A percentile compares a stretch with the other conserved stretches of the same genome.
Evolutionary conservation across 306 rosid genomes (phyloP).

Genomic region (Prunus fruticosa): DNA sequence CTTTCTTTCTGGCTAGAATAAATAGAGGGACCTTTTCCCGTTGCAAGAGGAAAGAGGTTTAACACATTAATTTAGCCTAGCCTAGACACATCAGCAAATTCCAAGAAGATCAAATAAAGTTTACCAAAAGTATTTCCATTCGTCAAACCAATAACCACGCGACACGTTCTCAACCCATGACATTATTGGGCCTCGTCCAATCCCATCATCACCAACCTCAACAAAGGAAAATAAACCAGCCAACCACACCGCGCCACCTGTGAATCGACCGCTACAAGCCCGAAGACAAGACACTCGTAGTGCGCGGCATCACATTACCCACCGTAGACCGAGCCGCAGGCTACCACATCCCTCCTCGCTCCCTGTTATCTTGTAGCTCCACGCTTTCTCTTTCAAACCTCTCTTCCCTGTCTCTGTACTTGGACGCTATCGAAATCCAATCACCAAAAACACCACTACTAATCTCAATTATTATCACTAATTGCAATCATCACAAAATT

Average conservation of each 20-base stretch:
- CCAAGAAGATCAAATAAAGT: neutral
- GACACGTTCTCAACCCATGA: neutral
- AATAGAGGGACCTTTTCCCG: neutral
- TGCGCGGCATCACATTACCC: neutral
- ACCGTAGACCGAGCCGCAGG: neutral
- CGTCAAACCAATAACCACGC: neutral
- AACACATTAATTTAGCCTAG: neutral
- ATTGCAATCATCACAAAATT: neutral
- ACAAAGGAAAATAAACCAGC: neutral
- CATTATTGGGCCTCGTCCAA: neutral
- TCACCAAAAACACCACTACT: neutral
- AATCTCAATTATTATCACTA: conserved; percentile 23
- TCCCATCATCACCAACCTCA: neutral
- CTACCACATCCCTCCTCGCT: neutral
- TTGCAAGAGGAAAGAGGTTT: neutral
- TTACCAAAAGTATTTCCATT: neutral
- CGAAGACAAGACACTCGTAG: neutral
- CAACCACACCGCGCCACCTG: neutral
- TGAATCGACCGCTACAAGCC: neutral
- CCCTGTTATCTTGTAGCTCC: neutral
- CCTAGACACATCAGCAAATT: neutral
- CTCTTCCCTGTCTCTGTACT: conserved; percentile 12
- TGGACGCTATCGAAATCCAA: conserved; percentile 8
- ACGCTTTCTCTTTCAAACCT: neutral
- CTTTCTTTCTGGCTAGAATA: neutral